A percentile compares a stretch with the other conserved stretches of the same genome.
phyloP scores from a whole-genome alignment of 192 early-diverging fungal genomes.

The Spinellus fusiger region DNA sequence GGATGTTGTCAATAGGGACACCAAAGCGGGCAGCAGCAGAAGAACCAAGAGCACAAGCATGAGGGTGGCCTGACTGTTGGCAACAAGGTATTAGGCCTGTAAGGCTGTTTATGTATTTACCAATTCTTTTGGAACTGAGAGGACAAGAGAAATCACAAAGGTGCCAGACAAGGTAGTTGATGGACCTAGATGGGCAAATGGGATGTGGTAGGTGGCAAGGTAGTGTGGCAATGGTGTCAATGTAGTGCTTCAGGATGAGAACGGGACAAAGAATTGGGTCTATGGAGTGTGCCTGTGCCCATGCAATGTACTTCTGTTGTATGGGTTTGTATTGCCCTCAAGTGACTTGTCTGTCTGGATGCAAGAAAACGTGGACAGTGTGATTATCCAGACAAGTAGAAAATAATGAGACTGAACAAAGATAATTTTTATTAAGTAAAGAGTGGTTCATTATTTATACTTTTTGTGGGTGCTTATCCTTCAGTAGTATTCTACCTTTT shows the following conservation, averaged over 20 bases:
- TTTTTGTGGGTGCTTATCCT: no score
- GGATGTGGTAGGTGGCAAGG: not conserved
- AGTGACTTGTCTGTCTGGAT: not conserved
- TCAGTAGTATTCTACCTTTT: no score
- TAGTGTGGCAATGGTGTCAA: not conserved
- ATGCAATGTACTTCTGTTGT: not conserved
- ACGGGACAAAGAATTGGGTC: not conserved
- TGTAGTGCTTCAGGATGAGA: not conserved
- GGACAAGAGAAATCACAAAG: not conserved
- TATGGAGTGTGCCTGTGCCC: not conserved
- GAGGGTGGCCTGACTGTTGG: not conserved
- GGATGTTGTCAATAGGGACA: not conserved
- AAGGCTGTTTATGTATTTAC: not conserved
- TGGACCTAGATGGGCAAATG: not conserved
- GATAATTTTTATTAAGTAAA: no score
- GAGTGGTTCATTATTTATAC: no score
- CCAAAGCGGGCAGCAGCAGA: not conserved
- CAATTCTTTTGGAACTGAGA: not conserved
- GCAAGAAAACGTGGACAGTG: not conserved
- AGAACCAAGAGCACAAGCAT: conserved; percentile 5
- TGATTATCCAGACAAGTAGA: no score
- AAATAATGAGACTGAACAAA: no score
- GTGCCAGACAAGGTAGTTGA: not conserved
- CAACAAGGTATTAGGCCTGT: not conserved
- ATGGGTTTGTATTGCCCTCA: not conserved